A percentile compares a stretch with the other conserved stretches of the same genome.
phyloP scores from a whole-genome alignment of 306 rosid genomes.

The Luffa aegyptiaca region DNA sequence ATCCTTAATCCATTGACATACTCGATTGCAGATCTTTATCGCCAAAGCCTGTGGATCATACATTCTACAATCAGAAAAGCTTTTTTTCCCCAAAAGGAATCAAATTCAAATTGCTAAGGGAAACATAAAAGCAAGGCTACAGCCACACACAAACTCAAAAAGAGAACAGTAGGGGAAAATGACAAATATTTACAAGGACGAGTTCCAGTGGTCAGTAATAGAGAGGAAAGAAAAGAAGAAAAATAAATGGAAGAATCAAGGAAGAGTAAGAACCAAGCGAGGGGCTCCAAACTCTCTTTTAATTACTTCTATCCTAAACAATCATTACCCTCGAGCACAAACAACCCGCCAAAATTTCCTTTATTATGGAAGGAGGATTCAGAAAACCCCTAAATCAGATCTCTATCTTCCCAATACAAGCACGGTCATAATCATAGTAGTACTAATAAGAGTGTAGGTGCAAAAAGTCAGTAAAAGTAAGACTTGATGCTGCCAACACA shows the following conservation, averaged over 20 bases:
- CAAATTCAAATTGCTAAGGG: background rate
- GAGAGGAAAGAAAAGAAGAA: background rate
- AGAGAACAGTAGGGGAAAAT: background rate
- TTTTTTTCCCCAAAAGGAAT: background rate
- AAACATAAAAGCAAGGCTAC: background rate
- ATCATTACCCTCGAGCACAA: background rate
- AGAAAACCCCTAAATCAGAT: background rate
- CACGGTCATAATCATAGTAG: background rate
- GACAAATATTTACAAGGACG: background rate
- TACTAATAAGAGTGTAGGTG: background rate
- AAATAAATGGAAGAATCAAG: background rate
- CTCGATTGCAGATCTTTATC: slow-evolving; percentile 85
- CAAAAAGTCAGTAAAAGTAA: background rate
- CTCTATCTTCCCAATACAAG: background rate
- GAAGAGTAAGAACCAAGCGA: background rate
- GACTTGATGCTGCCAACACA: background rate
- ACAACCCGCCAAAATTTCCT: background rate
- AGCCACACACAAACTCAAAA: background rate
- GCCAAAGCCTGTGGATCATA: slow-evolving; percentile 64
- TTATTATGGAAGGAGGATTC: background rate
- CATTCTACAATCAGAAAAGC: slow-evolving; percentile 15
- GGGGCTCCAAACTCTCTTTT: background rate
- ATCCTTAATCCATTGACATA: slow-evolving; percentile 93
- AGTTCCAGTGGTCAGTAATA: background rate
- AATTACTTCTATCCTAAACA: background rate